Conservation (phyloP, 2,329 filamentous ascomycete genomes). For the Colletotrichum musae region DNA sequence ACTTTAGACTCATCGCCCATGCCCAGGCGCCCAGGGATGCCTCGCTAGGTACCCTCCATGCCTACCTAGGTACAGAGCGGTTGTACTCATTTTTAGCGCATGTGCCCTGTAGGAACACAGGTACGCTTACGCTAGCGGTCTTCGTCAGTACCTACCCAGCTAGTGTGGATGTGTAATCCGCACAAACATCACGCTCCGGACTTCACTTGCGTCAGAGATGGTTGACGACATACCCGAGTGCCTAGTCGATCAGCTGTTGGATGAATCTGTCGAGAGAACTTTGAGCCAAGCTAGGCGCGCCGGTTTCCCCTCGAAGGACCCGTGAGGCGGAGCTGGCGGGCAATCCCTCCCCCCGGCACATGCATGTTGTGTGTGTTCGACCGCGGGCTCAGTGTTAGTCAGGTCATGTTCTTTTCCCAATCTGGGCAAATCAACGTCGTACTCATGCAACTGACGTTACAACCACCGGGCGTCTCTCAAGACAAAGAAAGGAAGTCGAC, state of each 20-base stretch:
- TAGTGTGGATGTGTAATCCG: no score
- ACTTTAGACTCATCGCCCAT: slow-evolving; percentile 8
- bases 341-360: background rate
- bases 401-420: background rate
- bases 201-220: no score
- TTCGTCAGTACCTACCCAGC: no score
- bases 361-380: background rate
- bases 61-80: background rate
- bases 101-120: background rate
- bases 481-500: no score
- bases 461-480: no score
- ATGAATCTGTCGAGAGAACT: slow-evolving; percentile 3
- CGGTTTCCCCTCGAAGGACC: slow-evolving; percentile 21
- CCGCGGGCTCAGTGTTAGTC: background rate
- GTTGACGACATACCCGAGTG: no score
- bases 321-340: slow-evolving; percentile 20
- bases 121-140: no score
- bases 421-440: no score
- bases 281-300: background rate
- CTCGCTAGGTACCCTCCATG: background rate
- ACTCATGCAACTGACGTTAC: no score
- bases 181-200: no score
- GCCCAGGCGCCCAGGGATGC: background rate
- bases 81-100: background rate
- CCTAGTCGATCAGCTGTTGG: background rate